Conservation (phyloP, 2,329 filamentous ascomycete genomes). For the Penicillium griseofulvum region DNA sequence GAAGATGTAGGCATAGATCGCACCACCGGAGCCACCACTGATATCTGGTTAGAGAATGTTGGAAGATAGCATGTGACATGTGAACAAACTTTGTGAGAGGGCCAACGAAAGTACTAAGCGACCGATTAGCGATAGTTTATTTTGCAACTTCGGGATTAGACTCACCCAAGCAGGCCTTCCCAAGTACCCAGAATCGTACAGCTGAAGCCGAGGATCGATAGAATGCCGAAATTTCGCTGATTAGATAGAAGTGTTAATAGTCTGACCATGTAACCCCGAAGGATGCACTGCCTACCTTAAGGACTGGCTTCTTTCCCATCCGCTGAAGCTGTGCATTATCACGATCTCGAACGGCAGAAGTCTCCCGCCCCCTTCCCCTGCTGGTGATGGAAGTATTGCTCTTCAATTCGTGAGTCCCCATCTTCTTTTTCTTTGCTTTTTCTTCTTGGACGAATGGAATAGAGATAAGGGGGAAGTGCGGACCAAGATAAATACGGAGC, state of each 20-base stretch:
- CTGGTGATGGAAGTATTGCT: background rate
- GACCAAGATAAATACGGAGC: background rate
- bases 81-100: conserved; percentile 13
- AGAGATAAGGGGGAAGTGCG: background rate
- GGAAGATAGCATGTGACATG: background rate
- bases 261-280: no score
- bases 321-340: conserved; percentile 5
- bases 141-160: background rate
- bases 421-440: background rate
- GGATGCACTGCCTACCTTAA: background rate
- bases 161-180: conserved; percentile 39
- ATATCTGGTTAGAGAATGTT: background rate
- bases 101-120: conserved; percentile 1
- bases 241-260: background rate
- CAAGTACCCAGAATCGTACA: conserved; percentile 40
- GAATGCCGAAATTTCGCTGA: conserved; percentile 40
- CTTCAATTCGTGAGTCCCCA: conserved; percentile 1
- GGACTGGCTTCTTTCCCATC: conserved; percentile 8
- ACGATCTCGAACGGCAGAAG: background rate
- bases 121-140: background rate
- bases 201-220: conserved; percentile 41
- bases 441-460: background rate
- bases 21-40: conserved; percentile 29
- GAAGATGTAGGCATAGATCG: conserved; percentile 30
- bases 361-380: background rate